phyloP scores from a whole-genome alignment of 2,329 filamentous ascomycete genomes.

The Pseudogymnoascus sp. region DNA sequence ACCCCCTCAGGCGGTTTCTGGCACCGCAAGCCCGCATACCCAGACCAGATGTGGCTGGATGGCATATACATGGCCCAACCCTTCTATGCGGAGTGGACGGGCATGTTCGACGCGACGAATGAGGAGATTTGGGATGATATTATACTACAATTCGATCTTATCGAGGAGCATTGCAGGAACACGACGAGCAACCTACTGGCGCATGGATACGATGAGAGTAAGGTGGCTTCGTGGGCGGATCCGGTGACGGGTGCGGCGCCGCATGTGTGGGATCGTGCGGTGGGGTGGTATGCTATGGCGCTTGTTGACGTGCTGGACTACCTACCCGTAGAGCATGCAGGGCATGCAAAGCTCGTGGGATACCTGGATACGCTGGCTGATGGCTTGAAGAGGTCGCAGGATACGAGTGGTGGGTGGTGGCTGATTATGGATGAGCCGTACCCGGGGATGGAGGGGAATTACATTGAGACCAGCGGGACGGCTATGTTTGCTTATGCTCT shows the following conservation, averaged over 20 bases:
- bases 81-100: slow-evolving; percentile 26
- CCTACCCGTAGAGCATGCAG: slow-evolving; percentile 19
- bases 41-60: slow-evolving; percentile 52
- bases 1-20: slow-evolving; percentile 47
- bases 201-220: slow-evolving; percentile 32
- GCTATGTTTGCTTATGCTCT: slow-evolving; percentile 35
- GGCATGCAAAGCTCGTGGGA: slow-evolving; percentile 10
- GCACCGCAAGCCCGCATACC: slow-evolving; percentile 42
- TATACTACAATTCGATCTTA: slow-evolving; percentile 23
- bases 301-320: slow-evolving; percentile 32
- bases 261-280: slow-evolving; percentile 32
- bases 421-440: slow-evolving; percentile 27
- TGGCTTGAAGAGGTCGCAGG: slow-evolving; percentile 17
- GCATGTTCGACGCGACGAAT: slow-evolving; percentile 22
- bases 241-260: slow-evolving; percentile 30
- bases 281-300: slow-evolving; percentile 34
- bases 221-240: slow-evolving; percentile 31
- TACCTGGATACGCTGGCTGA: slow-evolving; percentile 12
- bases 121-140: slow-evolving; percentile 25
- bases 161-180: slow-evolving; percentile 20
- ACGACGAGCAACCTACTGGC: slow-evolving; percentile 25
- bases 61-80: slow-evolving; percentile 43
- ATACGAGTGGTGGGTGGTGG: slow-evolving; percentile 33
- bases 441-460: slow-evolving; percentile 26
- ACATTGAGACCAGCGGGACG: slow-evolving; percentile 32